Evolutionary conservation across 2,329 filamentous ascomycete species (phyloP).

Genomic region (Fusarium chuoi): DNA sequence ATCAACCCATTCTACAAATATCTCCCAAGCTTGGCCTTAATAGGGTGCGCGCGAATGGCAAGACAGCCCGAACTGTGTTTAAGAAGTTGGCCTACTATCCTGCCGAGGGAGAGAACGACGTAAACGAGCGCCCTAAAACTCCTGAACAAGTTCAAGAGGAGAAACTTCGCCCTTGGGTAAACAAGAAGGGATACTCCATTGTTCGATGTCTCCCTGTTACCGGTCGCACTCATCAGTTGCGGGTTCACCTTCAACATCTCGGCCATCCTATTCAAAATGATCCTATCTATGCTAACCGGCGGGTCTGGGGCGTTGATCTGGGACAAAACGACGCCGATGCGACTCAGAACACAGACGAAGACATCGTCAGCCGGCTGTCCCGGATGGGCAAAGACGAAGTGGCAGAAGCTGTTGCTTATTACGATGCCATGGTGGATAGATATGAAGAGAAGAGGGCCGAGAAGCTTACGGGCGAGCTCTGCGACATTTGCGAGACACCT

Average conservation of each 20-base stretch:
- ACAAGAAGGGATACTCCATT: slow-evolving; percentile 87
- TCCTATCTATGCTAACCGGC: slow-evolving; percentile 95
- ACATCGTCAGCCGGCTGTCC: slow-evolving; percentile 85
- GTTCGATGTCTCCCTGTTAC: slow-evolving; percentile 94
- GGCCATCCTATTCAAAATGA: slow-evolving; percentile 97
- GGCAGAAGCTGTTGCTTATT: slow-evolving; percentile 89
- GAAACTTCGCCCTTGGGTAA: slow-evolving; percentile 54
- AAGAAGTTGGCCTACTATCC: slow-evolving; percentile 93
- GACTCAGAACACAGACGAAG: slow-evolving; percentile 80
- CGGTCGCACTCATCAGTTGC: slow-evolving; percentile 92
- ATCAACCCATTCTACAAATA: slow-evolving; percentile 92
- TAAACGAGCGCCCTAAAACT: slow-evolving; percentile 41
- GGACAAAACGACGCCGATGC: slow-evolving; percentile 75
- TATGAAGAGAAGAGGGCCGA: slow-evolving; percentile 94
- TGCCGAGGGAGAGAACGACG: slow-evolving; percentile 30
- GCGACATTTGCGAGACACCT: slow-evolving; percentile 83
- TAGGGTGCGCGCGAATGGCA: slow-evolving; percentile 91
- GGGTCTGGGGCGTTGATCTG: slow-evolving; percentile 86
- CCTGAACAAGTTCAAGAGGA: slow-evolving; percentile 36
- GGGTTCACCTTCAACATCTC: slow-evolving; percentile 93
- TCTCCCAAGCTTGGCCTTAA: slow-evolving; percentile 96
- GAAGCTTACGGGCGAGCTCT: slow-evolving; percentile 88
- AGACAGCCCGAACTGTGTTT: slow-evolving; percentile 90
- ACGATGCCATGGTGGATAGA: slow-evolving; percentile 90
- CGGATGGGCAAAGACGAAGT: slow-evolving; percentile 96